These are phyloP conservation scores for Sphaerobolus stellatus DNA, from an alignment of 1,284 basidiomycete genomes.

Conservation along the genomic window DNA sequence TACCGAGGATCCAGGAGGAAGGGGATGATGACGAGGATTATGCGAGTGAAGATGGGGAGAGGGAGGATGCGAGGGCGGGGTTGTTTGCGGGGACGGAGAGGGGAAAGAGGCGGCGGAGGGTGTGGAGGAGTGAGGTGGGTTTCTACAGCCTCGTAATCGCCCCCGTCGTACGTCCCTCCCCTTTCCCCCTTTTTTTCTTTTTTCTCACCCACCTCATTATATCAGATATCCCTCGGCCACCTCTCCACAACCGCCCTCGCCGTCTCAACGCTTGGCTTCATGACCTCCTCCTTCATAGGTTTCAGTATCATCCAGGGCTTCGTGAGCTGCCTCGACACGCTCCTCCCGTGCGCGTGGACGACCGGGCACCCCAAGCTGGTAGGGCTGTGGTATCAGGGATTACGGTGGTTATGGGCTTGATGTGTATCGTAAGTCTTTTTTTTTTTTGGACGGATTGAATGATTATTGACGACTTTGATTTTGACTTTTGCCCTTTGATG, in stretches of 20 bases:
- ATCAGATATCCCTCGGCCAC: conserved; percentile 41
- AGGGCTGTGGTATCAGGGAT: conserved; percentile 53
- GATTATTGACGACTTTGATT: no score
- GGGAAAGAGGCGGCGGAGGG: no score
- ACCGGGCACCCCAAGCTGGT: conserved; percentile 46
- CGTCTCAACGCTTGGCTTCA: conserved; percentile 40
- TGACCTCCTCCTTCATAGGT: conserved; percentile 42
- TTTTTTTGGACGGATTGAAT: no score
- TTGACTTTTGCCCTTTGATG: no score
- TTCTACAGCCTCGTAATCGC: conserved; percentile 23
- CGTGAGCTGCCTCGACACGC: conserved; percentile 48
- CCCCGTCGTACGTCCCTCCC: conserved; percentile 19
- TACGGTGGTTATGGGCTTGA: conserved; percentile 35
- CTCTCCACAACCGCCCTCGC: conserved; percentile 41
- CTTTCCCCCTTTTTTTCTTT: background rate
- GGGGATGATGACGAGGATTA: background rate
- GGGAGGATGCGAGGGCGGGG: no score
- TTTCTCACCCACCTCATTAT: no score
- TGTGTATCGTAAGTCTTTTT: conserved; percentile 22
- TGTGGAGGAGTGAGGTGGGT: background rate
- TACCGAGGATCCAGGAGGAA: conserved; percentile 8
- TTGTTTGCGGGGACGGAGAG: no score
- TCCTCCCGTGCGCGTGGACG: conserved; percentile 52
- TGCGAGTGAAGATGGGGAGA: background rate
- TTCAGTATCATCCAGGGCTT: conserved; percentile 46